A percentile compares a stretch with the other conserved stretches of the same genome.
These are phyloP conservation scores for Dothiorella sarmentorum DNA, from an alignment of 2,329 filamentous ascomycete species.

Conservation along the genomic window DNA sequence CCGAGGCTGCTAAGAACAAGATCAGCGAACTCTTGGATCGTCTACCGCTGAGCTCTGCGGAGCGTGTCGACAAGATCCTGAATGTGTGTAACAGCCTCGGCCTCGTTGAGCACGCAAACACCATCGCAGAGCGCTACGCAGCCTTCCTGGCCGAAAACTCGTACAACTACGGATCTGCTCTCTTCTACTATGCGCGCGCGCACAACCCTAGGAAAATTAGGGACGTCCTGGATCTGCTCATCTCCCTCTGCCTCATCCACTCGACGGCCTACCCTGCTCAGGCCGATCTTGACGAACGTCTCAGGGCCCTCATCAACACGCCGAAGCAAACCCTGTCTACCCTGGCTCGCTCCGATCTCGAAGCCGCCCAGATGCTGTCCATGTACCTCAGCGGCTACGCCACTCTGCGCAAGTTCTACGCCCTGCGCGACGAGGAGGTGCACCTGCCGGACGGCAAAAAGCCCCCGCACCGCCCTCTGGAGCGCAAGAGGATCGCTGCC, in stretches of 20 bases:
- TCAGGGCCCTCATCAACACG: constrained; percentile 66
- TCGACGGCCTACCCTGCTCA: constrained; percentile 74
- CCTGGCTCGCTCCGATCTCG: constrained; percentile 70
- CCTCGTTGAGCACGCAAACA: constrained; percentile 73
- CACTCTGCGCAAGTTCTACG: constrained; percentile 84
- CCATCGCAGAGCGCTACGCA: constrained; percentile 82
- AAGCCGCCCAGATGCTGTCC: constrained; percentile 79
- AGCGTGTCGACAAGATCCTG: constrained; percentile 78
- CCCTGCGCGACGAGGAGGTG: constrained; percentile 71
- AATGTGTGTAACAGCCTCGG: constrained; percentile 72
- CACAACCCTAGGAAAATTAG: constrained; percentile 76
- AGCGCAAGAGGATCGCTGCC: constrained; percentile 66
- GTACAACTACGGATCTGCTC: constrained; percentile 76
- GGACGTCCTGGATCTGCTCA: constrained; percentile 80
- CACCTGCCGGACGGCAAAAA: constrained; percentile 38
- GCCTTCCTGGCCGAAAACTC: constrained; percentile 70
- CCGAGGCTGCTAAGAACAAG: constrained; percentile 65
- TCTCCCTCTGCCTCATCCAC: constrained; percentile 81
- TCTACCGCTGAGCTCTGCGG: constrained; percentile 67
- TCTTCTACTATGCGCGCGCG: constrained; percentile 87
- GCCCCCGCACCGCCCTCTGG: constrained; percentile 48
- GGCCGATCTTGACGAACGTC: constrained; percentile 67
- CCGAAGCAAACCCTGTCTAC: constrained; percentile 69
- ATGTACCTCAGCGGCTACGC: constrained; percentile 89
- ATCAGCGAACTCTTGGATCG: constrained; percentile 71